Evolutionary conservation across 768 basidiomycete genomes (phyloP).

Genomic region (Calocybe gangraenosa): DNA sequence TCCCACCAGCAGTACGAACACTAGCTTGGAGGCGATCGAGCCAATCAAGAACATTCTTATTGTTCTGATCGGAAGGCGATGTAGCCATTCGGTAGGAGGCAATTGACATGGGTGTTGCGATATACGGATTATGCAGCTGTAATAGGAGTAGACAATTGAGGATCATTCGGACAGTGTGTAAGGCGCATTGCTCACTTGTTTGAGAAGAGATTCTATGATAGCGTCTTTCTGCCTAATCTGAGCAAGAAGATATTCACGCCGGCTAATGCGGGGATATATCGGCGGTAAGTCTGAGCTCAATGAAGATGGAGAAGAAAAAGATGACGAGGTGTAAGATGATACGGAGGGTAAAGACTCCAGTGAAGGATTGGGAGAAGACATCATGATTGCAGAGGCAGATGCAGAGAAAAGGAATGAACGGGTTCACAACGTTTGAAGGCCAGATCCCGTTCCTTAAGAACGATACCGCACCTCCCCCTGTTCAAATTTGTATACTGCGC

Average conservation of each 20-base stretch:
- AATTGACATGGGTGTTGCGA: conserved; percentile 74
- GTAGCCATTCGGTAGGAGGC: conserved; percentile 77
- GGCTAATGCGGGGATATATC: conserved; percentile 46
- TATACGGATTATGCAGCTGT: conserved; percentile 77
- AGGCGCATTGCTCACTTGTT: conserved; percentile 49
- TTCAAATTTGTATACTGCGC: conserved; percentile 4
- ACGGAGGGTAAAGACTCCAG: conserved; percentile 16
- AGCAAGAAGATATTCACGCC: conserved; percentile 81
- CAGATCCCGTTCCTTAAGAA: conserved; percentile 10
- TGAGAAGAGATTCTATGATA: conserved; percentile 80
- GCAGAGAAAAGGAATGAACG: neutral
- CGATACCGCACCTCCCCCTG: conserved; percentile 4
- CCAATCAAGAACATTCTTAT: conserved; percentile 69
- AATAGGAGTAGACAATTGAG: neutral
- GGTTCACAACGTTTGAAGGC: conserved; percentile 1
- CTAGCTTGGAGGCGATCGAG: conserved; percentile 65
- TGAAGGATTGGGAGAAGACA: conserved; percentile 18
- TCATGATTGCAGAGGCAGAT: conserved; percentile 2
- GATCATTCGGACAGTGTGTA: neutral
- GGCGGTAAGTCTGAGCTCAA: conserved; percentile 36
- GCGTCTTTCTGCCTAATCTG: conserved; percentile 86
- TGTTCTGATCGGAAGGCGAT: conserved; percentile 68
- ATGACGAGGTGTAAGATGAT: conserved; percentile 21
- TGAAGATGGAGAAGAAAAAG: conserved; percentile 24
- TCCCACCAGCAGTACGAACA: conserved; percentile 45